Percentiles rank a stretch among this genome's conserved stretches.
Evolutionary conservation across 2,329 filamentous ascomycete genomes (phyloP).

Genomic region (Blastomyces silverae): DNA sequence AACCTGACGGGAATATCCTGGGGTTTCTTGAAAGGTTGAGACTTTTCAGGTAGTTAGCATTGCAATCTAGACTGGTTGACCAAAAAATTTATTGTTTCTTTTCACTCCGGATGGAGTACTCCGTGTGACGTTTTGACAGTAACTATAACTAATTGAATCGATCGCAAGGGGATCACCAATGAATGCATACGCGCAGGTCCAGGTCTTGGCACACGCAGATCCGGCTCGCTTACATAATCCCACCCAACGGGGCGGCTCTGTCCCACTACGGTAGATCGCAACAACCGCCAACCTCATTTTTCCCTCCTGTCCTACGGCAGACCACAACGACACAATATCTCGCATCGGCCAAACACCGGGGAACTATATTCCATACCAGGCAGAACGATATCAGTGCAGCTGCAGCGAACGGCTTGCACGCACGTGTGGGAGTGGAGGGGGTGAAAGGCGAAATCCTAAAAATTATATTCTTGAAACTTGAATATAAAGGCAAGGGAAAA

Average conservation of each 20-base stretch:
- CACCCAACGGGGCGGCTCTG: too few relatives aligned
- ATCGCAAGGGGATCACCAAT: not conserved
- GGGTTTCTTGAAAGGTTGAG: not conserved
- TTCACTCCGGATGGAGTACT: not conserved
- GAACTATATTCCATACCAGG: not conserved
- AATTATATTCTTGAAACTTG: not conserved
- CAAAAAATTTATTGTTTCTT: not conserved
- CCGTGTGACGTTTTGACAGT: not conserved
- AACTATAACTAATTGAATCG: not conserved
- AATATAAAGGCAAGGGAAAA: not conserved
- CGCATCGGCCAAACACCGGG: not conserved
- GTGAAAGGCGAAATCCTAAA: not conserved
- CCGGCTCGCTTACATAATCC: constrained; percentile 9
- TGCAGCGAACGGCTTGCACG: constrained; percentile 1
- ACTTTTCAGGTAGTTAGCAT: not conserved
- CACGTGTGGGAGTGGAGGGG: not conserved
- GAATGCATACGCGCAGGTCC: not conserved
- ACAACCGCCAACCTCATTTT: constrained; percentile 3
- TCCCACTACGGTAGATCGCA: constrained; percentile 18
- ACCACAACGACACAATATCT: constrained; percentile 12
- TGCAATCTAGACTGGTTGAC: not conserved
- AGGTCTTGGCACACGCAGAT: not conserved
- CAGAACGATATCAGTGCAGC: not conserved
- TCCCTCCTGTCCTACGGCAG: constrained; percentile 4
- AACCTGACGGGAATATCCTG: not conserved